Percentiles rank a stretch among this genome's conserved stretches.
phyloP scores from a whole-genome alignment of 2,329 filamentous ascomycete species.

The Coniella vitis region DNA sequence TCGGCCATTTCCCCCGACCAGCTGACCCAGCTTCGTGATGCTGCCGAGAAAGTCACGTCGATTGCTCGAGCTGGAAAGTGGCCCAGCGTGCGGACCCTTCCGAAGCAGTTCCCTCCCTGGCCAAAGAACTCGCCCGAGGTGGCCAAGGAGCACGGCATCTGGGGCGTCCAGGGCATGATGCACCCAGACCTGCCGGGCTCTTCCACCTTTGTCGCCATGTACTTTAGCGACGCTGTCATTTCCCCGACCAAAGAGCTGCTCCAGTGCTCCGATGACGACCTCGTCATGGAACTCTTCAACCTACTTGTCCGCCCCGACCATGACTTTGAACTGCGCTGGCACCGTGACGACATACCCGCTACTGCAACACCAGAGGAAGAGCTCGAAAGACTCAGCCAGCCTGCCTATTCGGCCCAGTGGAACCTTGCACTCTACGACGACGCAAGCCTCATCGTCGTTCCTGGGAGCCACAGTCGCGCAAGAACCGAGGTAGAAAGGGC shows the following conservation, averaged over 20 bases:
- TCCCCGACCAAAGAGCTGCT: conserved; percentile 59
- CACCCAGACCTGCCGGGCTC: conserved; percentile 14
- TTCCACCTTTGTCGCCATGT: conserved; percentile 56
- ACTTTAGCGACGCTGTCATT: conserved; percentile 64
- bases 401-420: conserved; percentile 75
- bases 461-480: conserved; percentile 66
- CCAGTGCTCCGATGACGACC: conserved; percentile 45
- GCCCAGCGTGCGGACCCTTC: conserved; percentile 76
- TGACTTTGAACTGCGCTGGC: conserved; percentile 75
- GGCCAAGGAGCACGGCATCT: conserved; percentile 57
- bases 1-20: conserved; percentile 51
- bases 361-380: conserved; percentile 62
- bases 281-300: conserved; percentile 87
- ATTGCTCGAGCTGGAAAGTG: conserved; percentile 64
- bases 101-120: conserved; percentile 91
- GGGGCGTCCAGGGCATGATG: conserved; percentile 40
- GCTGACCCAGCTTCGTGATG: conserved; percentile 52
- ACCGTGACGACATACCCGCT: conserved; percentile 75
- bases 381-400: conserved; percentile 47
- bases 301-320: conserved; percentile 67
- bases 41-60: conserved; percentile 49
- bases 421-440: conserved; percentile 78
- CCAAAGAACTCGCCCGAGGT: conserved; percentile 12
- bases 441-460: conserved; percentile 65
- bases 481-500: conserved; percentile 62